Evolutionary conservation across 73 alveolate genomes (phyloP), one percentile per base, ranked within the genome.

Genomic region (Breviolum minutum): DNA sequence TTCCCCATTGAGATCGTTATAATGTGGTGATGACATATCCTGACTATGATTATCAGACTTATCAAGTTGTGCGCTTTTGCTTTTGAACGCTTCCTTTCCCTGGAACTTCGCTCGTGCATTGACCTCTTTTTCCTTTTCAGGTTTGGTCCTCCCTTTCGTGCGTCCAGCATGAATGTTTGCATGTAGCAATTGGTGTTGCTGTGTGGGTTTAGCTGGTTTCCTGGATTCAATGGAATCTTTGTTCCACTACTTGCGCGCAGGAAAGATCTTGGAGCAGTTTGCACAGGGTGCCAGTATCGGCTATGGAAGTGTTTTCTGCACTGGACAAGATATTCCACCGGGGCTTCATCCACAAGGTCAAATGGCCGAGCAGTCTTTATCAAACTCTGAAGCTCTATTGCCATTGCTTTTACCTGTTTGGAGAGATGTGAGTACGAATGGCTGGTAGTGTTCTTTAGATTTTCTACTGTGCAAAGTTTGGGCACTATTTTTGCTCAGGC

Each of bases 211-310:
- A 40, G 54, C 54, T 40, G 54, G 54, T 40, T 40, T 40, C 54
- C 54, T 40, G 54, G 54, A 40, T 40, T 40, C 5, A 40, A 40
- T 19, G 4, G 79, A 69, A 19, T 69, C 79, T 24, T 19, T 19
- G 79, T 69, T 16, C 79, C 4, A 16, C 26, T 4, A 2, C 27
- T 69, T 16, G 79, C 10, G 40, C 48, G 60, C 83, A 87, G 95
- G 96, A 68, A 54, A 69, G 60, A 48, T 89, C 71, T 70, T 89
- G 96, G 96, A 89, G 86, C 96, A 89, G 96, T 89, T 69, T 40
- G 96, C 96, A 7, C 96, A 69, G 7, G 96, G 96, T 8, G 85
- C 96, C 63, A 30, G 79, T 48, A 89, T 89, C 40, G 96, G 96
- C 96, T 71, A 71, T 22, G 96, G 96, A 20, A 69, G 87, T 27